Conservation (phyloP, 352 stramenopile genomes). For the Phytophthora syringae region DNA sequence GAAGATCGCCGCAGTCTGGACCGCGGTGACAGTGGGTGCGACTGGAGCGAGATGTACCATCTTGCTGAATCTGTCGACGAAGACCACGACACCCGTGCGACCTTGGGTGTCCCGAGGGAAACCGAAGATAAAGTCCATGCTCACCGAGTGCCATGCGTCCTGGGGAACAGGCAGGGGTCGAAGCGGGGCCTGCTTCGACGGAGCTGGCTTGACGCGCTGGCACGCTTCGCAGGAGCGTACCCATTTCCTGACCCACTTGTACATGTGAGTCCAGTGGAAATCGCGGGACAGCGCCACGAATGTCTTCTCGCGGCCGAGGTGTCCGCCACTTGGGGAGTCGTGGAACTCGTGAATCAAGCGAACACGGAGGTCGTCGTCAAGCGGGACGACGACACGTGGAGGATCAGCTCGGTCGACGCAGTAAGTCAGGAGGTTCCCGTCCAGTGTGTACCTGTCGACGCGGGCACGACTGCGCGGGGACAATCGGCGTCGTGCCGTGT, state of each 20-base stretch:
- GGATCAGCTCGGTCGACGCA: not conserved
- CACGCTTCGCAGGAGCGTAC: constrained; percentile 28
- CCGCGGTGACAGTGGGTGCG: not conserved
- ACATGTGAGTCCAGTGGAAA: constrained; percentile 34
- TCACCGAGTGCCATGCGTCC: not conserved
- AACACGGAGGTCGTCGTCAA: not conserved
- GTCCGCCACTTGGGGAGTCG: constrained; percentile 12
- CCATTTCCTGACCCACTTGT: constrained; percentile 36
- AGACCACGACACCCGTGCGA: constrained; percentile 24
- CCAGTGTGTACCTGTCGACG: not conserved
- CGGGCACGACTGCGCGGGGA: not conserved
- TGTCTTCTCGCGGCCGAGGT: constrained; percentile 34
- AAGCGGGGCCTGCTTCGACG: constrained; percentile 3
- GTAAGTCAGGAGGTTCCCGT: not conserved
- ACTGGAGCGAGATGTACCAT: constrained; percentile 28
- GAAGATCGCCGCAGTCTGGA: too few species aligned
- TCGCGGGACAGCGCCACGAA: constrained; percentile 11
- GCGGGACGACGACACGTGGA: not conserved
- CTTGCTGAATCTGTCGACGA: constrained; percentile 43
- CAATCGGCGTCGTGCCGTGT: not conserved
- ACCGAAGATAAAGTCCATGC: not conserved
- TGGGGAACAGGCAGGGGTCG: not conserved
- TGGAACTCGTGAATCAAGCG: constrained; percentile 28
- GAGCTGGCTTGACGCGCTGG: constrained; percentile 27
- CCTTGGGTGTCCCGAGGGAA: constrained; percentile 6